Base-by-base conservation (phyloP, 768 basidiomycete species). In the Trichaptum fuscoviolaceum region DNA sequence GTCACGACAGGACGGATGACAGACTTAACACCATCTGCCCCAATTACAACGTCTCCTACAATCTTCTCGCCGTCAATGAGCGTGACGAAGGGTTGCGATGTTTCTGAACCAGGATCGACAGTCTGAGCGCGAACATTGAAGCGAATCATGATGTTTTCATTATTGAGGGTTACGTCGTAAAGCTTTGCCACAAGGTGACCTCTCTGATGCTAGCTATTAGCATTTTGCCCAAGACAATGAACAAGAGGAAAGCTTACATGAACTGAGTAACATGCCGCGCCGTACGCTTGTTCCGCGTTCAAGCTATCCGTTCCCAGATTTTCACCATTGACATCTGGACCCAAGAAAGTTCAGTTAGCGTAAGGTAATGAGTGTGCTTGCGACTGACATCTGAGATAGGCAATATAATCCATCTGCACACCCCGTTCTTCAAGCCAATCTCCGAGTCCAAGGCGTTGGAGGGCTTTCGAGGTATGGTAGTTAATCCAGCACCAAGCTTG, bases 1-100 rank as follows among this genome's bases (percentile, higher is more conserved):
- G 70, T 65, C n/a, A 75, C 71, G 7, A 64, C 67, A 57, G 67
- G 52, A 24, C 73, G 67, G 18, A 70, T 59, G 25, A 70, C 64
- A 57, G 67, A 68, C 58, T 72, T 67, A 26, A 64, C 70, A 36
- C 73, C 73, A 65, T 74, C 35, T 36, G 35, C 35, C 7, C 35
- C 35, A 7, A 36, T 17, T 36, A 36, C 35, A 36, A 36, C 35
- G 17, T 36, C 35, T 17, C 35, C 35, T 36, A 17, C 35, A 36
- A 36, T 17, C 7, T 7, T 36, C 17, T 52, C 42, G 42, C 42
- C 42, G 10, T 20, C 42, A 20, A 52, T 12, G 42, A 52, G 42
- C 10, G 42, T 52, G 64, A 70, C 63, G 35, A 60, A 26, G 10
- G 42, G 42, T 20, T 5, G 42, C 42, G 42, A 15, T 4, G 42